Base-by-base conservation (phyloP, 2,329 filamentous ascomycete species). In the Exophiala alcalophila region DNA sequence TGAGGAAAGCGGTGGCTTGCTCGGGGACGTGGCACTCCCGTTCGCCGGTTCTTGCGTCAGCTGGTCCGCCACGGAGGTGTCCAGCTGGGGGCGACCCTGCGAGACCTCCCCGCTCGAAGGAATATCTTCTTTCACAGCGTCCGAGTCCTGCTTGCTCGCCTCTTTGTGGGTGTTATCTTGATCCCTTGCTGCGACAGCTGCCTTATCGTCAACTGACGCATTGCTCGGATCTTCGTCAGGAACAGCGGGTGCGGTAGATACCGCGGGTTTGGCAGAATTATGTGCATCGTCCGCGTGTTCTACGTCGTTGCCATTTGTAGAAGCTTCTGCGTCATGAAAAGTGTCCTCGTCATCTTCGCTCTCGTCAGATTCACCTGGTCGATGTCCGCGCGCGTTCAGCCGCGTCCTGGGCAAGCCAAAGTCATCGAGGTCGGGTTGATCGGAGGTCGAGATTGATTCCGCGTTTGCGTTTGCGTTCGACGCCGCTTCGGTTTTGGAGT, bases 371-470 rank as follows among this genome's bases (percentile, higher is more conserved):
- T 40, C 29, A 5, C 29, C 16, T 26, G 24, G 41, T 21, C 9
- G 45, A 11, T 23, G 18, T 16, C 14, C 25, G 25, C 24, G n/a
- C n/a, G n/a, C n/a, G n/a, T n/a, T 44, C 15, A 45, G 35, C n/a
- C 43, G 50, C 37, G 70, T 72, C 49, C 83, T 74, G 12, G 82
- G 82, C 51, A 87, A 66, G 36, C 83, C 83, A 61, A 86, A 87
- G 53, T 87, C 83, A 61, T 87, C 83, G 46, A 80, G 66, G 57
- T 83, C 78, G 12, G 28, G 18, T 19, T 27, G 19, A n/a, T 30
- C 36, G n/a, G 35, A 11, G 6, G 24, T 10, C 12, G 39, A n/a
- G n/a, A n/a, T n/a, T n/a, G n/a, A n/a, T n/a, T n/a, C n/a, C n/a
- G n/a, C n/a, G n/a, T n/a, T n/a, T n/a, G n/a, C n/a, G n/a, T n/a